phyloP scores from a whole-genome alignment of 441 rosid genomes.

The Corymbia calophylla region DNA sequence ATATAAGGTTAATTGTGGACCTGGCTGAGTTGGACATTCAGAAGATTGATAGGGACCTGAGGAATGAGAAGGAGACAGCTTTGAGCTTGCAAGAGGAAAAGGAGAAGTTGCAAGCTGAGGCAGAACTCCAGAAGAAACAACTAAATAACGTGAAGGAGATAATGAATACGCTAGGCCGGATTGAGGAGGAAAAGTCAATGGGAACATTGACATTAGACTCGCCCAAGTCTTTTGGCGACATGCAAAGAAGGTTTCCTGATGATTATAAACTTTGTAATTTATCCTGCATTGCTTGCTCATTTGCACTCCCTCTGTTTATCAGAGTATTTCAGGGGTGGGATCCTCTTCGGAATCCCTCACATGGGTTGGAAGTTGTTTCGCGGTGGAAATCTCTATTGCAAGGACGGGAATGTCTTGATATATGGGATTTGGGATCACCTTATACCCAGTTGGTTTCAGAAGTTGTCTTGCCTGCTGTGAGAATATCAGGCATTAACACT shows the following conservation, averaged over 20 bases:
- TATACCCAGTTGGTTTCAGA: constrained; percentile 68
- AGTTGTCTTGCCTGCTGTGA: constrained; percentile 74
- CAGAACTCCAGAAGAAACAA: constrained; percentile 42
- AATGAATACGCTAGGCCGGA: constrained; percentile 26
- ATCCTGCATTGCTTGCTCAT: constrained; percentile 70
- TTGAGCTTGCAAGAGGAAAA: constrained; percentile 73
- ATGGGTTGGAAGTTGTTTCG: constrained; percentile 50
- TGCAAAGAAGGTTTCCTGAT: constrained; percentile 49
- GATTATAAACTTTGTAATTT: constrained; percentile 76
- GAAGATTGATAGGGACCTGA: constrained; percentile 76
- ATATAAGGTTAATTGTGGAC: constrained; percentile 70
- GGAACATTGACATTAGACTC: constrained; percentile 60
- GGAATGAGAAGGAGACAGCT: constrained; percentile 77
- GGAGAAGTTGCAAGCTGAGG: constrained; percentile 58
- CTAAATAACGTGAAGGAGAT: constrained; percentile 37
- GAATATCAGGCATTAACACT: constrained; percentile 73
- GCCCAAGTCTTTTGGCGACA: constrained; percentile 37
- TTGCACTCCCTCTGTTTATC: constrained; percentile 68
- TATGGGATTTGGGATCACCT: constrained; percentile 60
- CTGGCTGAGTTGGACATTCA: constrained; percentile 79
- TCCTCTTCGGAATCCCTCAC: constrained; percentile 63
- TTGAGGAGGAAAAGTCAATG: constrained; percentile 42
- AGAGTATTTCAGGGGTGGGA: constrained; percentile 94
- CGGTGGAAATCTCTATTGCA: constrained; percentile 70
- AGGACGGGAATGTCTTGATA: constrained; percentile 46